Evolutionary conservation across 176 grass and related monocot genomes (phyloP), one percentile per base, ranked within the genome.

Genomic region (Musa troglodytarum): DNA sequence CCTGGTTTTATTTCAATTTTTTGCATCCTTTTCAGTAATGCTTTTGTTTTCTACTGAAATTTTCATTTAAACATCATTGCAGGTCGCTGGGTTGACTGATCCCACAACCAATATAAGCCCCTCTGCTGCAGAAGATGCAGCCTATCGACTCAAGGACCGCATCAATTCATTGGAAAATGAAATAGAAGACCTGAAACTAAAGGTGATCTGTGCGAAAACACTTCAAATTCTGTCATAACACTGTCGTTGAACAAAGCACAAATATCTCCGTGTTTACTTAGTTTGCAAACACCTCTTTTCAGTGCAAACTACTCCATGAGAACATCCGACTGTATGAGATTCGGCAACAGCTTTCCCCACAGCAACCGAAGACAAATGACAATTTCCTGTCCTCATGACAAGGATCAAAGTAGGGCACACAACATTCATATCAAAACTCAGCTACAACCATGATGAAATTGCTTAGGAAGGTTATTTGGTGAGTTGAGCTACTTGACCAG

Each of bases 31-130:
- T 73, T 53, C 50, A 53, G 14, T 9, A 7, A 19, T 51, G 12
- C 15, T 49, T 49, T 17, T 9, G 17, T 70, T 10, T 50, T 16
- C 12, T 50, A 4, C 10, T 9, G 50, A 24, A 67, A 17, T 20
- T 9, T 54, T 56, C 20, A 20, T 12, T 25, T 2, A 57, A 22
- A 50, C 11, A 49, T 34, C 76, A 25, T 34, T 77, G 75, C 80
- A 97, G 94, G 80, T 83, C 15, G 94, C 94, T 64, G 82, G 90
- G 79, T 79, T 91, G 81, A 66, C 49, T 68, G 76, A 88, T 69
- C 70, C 78, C 21, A 79, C 82, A 61, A 55, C 72, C 51, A 74
- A 85, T 57, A 26, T 57, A 24, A 93, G 75, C 83, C 82, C 83
- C 76, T 26, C 80, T 73, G 81, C 85, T 85, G 86, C 94, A 74